These are phyloP conservation scores for Elaeis oleifera DNA, from an alignment of 202 grass and related monocot species.

Conservation along the genomic window DNA sequence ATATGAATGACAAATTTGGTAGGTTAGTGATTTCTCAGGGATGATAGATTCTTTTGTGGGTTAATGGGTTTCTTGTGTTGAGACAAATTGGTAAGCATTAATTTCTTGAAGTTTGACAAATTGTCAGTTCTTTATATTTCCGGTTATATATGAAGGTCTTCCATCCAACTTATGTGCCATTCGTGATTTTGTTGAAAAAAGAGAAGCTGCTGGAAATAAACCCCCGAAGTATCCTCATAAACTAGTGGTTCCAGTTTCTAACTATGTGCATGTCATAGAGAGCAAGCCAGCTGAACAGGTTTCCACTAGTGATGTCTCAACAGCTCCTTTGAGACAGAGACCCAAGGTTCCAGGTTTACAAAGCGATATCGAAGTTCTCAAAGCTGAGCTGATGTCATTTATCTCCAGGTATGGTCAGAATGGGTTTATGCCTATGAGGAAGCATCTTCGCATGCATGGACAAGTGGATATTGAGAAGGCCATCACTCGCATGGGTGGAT, in stretches of 20 bases:
- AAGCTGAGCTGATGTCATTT: constrained; percentile 58
- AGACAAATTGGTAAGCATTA: too few species aligned
- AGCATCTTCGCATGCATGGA: constrained; percentile 68
- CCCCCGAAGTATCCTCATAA: constrained; percentile 11
- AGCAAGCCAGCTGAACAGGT: constrained; percentile 29
- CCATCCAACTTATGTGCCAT: constrained; percentile 95
- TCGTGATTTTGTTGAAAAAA: constrained; percentile 75
- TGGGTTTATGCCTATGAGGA: constrained; percentile 98
- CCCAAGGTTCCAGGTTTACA: constrained; percentile 77
- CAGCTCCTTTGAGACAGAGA: constrained; percentile 37
- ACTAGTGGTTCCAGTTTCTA: constrained; percentile 16
- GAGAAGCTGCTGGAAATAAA: constrained; percentile 31
- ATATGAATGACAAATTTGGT: too few species aligned
- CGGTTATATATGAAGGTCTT: constrained; percentile 98
- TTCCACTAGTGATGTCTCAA: constrained; percentile 30
- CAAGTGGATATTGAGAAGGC: constrained; percentile 98
- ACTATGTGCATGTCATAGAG: constrained; percentile 19
- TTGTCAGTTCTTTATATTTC: constrained; percentile 12
- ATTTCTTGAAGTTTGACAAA: neutral
- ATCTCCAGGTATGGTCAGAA: constrained; percentile 61
- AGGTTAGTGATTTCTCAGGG: too few species aligned
- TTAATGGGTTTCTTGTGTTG: too few species aligned
- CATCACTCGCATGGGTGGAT: constrained; percentile 89
- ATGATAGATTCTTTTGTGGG: too few species aligned
- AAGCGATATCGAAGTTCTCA: constrained; percentile 73